Evolutionary conservation across 352 stramenopile genomes (phyloP).

Genomic region (Pythium sp.): DNA sequence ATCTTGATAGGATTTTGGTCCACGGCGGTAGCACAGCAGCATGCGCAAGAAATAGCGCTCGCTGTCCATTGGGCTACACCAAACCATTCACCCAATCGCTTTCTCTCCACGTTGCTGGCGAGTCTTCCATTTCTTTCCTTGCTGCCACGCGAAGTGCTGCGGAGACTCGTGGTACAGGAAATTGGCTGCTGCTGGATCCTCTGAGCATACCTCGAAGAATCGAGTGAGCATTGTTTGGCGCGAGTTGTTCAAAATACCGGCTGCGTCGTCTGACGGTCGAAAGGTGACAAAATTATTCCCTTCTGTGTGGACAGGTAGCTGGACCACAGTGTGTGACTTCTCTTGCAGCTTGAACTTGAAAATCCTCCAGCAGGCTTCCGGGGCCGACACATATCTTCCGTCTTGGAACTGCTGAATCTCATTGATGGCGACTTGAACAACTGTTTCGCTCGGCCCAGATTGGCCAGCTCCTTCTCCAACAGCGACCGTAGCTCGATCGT

Average conservation of each 20-base stretch:
- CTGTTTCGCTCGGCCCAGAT: background rate
- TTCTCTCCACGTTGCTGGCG: background rate
- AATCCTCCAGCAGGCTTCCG: constrained; percentile 3
- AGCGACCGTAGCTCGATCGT: constrained; percentile 27
- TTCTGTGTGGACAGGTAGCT: background rate
- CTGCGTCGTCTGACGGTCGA: constrained; percentile 3
- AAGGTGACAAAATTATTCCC: constrained; percentile 11
- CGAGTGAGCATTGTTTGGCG: constrained; percentile 31
- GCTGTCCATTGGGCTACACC: constrained; percentile 11
- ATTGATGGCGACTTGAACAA: background rate
- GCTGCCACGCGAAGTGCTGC: constrained; percentile 3
- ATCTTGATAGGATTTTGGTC: constrained; percentile 41
- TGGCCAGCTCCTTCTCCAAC: background rate
- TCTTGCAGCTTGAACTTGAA: constrained; percentile 11
- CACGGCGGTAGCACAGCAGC: constrained; percentile 63
- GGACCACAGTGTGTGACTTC: background rate
- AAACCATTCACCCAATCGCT: background rate
- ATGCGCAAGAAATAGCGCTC: constrained; percentile 62
- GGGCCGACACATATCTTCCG: background rate
- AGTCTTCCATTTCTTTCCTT: background rate
- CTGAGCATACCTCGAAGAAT: constrained; percentile 49
- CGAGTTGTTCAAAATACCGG: constrained; percentile 20
- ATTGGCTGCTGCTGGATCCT: background rate
- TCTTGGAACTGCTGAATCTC: background rate
- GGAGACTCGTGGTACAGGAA: background rate